Conservation (phyloP, 306 rosid species). For the Glycine soja region DNA sequence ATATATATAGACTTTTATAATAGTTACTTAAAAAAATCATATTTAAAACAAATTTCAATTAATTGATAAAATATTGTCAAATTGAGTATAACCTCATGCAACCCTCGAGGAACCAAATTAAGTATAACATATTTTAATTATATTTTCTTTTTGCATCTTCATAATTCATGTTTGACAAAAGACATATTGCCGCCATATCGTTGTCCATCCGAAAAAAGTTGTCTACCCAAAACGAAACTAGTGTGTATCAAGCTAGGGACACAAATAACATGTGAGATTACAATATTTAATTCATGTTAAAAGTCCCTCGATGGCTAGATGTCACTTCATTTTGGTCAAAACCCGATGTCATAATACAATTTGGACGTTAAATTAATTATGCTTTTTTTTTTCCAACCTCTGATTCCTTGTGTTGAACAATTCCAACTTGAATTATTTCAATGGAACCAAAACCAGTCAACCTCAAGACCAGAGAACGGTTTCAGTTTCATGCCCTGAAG, state of each 20-base stretch:
- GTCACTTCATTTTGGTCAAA: slow-evolving; percentile 37
- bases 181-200: slow-evolving; percentile 25
- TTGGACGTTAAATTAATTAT: neutral
- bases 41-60: neutral
- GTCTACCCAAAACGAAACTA: slow-evolving; percentile 44
- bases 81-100: neutral
- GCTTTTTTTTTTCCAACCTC: neutral
- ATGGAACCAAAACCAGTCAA: slow-evolving; percentile 50
- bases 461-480: slow-evolving; percentile 4
- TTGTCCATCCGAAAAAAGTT: slow-evolving; percentile 43
- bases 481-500: neutral
- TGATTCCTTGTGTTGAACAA: slow-evolving; percentile 44
- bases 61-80: neutral
- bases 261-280: slow-evolving; percentile 36
- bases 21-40: neutral
- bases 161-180: slow-evolving; percentile 40
- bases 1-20: neutral
- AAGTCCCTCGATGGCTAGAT: slow-evolving; percentile 22
- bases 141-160: neutral
- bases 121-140: neutral
- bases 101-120: neutral
- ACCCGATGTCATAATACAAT: slow-evolving; percentile 25
- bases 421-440: slow-evolving; percentile 45
- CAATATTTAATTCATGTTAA: slow-evolving; percentile 37
- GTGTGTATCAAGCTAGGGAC: slow-evolving; percentile 25